Conservation (phyloP, 768 basidiomycete genomes). For the Lentinula raphanica region DNA sequence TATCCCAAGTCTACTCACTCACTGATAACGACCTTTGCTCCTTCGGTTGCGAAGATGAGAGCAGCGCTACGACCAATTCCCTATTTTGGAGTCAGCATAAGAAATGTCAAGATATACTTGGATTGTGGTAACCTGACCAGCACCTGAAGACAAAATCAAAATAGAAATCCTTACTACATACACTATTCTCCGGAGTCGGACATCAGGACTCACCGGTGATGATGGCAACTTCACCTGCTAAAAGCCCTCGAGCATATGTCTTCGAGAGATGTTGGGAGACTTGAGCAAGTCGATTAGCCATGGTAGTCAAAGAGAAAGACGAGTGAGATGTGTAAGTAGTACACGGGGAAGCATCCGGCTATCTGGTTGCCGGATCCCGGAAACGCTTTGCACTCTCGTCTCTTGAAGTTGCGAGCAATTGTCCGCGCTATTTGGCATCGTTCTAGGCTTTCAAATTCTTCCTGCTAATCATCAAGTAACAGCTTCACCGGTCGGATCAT, state of each 20-base stretch:
- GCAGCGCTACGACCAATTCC: conserved; percentile 78
- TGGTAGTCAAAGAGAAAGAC: conserved; percentile 16
- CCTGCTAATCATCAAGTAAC: too few relatives aligned
- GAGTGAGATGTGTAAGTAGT: not conserved
- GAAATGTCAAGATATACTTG: conserved; percentile 3
- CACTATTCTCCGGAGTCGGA: not conserved
- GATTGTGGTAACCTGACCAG: conserved; percentile 55
- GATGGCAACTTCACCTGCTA: conserved; percentile 77
- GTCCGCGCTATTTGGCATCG: too few relatives aligned
- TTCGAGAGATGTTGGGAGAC: conserved; percentile 67
- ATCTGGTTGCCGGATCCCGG: not conserved
- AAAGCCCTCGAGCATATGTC: conserved; percentile 48
- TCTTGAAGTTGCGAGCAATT: too few relatives aligned
- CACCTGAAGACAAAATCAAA: conserved; percentile 40
- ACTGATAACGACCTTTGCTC: conserved; percentile 81
- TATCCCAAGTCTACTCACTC: conserved; percentile 41
- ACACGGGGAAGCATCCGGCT: not conserved
- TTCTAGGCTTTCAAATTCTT: too few relatives aligned
- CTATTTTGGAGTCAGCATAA: conserved; percentile 26
- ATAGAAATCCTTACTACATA: not conserved
- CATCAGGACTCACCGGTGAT: conserved; percentile 61
- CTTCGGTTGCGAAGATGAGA: conserved; percentile 76
- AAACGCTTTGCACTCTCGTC: too few relatives aligned
- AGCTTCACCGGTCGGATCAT: too few relatives aligned
- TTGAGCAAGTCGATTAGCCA: conserved; percentile 60